Conservation (phyloP, 139 green algal species). For the Volvox reticuliferus region DNA sequence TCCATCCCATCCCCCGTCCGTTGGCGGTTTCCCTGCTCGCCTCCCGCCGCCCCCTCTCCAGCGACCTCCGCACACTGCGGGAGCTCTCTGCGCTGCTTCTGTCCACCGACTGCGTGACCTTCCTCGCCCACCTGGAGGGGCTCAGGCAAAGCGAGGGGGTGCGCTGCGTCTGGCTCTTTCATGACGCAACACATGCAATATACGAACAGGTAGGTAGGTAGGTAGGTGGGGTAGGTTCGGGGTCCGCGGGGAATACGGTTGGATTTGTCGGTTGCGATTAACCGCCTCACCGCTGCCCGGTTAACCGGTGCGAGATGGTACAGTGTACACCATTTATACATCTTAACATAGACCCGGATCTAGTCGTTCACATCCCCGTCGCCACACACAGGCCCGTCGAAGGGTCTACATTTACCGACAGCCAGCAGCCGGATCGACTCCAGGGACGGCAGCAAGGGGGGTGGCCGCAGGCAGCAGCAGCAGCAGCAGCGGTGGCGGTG, state of each 20-base stretch:
- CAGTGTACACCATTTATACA: too few relatives aligned
- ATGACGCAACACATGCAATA: slow-evolving; percentile 85
- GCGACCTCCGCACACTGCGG: slow-evolving; percentile 89
- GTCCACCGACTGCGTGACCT: slow-evolving; percentile 80
- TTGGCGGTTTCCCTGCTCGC: neutral
- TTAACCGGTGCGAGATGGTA: too few relatives aligned
- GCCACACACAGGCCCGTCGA: slow-evolving; percentile 67
- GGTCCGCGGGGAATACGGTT: too few relatives aligned
- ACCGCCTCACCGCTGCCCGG: too few relatives aligned
- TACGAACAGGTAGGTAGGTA: slow-evolving; percentile 81
- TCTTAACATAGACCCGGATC: too few relatives aligned
- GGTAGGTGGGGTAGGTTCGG: slow-evolving; percentile 26
- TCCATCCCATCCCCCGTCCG: too few relatives aligned
- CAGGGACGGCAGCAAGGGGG: neutral
- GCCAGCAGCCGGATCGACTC: neutral
- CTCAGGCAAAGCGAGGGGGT: slow-evolving; percentile 70
- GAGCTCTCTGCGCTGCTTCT: slow-evolving; percentile 80
- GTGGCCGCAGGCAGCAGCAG: neutral
- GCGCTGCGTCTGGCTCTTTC: slow-evolving; percentile 80
- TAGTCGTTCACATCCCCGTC: too few relatives aligned
- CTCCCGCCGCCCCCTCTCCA: neutral
- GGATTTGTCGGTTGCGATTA: too few relatives aligned
- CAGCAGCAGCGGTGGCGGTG: neutral
- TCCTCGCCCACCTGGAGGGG: slow-evolving; percentile 86
- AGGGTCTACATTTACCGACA: slow-evolving; percentile 75